These are phyloP conservation scores for Amniculicola lignicola DNA, from an alignment of 495 filamentous ascomycete species.

Conservation along the genomic window DNA sequence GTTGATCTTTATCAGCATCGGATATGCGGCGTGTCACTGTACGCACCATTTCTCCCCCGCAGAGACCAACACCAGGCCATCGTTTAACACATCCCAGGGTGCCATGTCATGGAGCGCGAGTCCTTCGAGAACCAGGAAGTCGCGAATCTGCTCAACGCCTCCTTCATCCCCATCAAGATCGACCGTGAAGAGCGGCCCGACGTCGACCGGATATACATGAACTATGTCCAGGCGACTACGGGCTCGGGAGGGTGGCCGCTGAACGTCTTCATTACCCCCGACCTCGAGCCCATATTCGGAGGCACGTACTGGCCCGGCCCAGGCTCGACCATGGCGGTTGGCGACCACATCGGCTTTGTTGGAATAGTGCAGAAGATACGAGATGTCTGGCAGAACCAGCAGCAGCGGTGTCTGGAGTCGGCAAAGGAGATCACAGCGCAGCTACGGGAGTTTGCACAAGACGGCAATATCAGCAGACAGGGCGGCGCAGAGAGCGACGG, in stretches of 20 bases:
- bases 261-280: conserved; percentile 92
- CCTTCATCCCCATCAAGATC: conserved; percentile 89
- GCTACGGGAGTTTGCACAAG: conserved; percentile 79
- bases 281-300: conserved; percentile 90
- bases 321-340: conserved; percentile 47
- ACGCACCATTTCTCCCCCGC: conserved; percentile 34
- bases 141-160: conserved; percentile 75
- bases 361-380: conserved; percentile 78
- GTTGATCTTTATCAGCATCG: conserved; percentile 90
- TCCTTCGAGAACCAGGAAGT: conserved; percentile 82
- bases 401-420: conserved; percentile 71
- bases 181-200: conserved; percentile 95
- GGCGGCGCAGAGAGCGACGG: conserved; percentile 49
- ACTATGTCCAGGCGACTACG: conserved; percentile 92
- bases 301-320: conserved; percentile 95
- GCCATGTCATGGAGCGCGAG: conserved; percentile 91
- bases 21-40: conserved; percentile 96
- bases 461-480: conserved; percentile 66
- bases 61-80: background rate
- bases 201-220: conserved; percentile 96
- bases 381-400: conserved; percentile 80
- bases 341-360: conserved; percentile 67
- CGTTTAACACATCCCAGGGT: conserved; percentile 58
- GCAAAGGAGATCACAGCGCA: conserved; percentile 79
- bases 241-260: conserved; percentile 94